Conservation (phyloP, 768 basidiomycete species). For the Infundibulicybe gibba region DNA sequence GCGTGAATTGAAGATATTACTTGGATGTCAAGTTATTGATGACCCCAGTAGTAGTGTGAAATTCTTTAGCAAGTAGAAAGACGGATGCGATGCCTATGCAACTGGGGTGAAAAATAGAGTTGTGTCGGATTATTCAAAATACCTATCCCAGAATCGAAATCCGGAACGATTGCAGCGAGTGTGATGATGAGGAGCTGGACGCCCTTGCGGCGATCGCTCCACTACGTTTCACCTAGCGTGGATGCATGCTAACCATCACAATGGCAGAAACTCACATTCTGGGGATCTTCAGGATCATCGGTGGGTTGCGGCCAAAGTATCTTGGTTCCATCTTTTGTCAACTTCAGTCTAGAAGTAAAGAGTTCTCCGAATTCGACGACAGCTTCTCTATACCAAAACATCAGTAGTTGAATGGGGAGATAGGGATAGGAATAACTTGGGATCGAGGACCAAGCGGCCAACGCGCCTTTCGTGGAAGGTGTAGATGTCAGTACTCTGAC, state of each 20-base stretch:
- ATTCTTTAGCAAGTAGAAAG: constrained; percentile 55
- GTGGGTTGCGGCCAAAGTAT: too few relatives aligned
- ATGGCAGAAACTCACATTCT: constrained; percentile 29
- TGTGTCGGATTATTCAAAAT: too few relatives aligned
- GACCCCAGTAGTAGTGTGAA: constrained; percentile 46
- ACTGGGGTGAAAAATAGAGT: too few relatives aligned
- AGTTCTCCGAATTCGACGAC: constrained; percentile 55
- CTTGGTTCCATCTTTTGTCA: constrained; percentile 50
- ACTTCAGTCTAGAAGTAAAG: constrained; percentile 52
- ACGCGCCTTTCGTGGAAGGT: constrained; percentile 52
- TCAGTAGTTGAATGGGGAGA: background rate
- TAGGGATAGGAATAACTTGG: constrained; percentile 23
- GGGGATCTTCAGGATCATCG: too few relatives aligned
- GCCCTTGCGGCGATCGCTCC: constrained; percentile 50
- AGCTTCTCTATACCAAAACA: constrained; percentile 46
- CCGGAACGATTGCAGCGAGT: constrained; percentile 61
- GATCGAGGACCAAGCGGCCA: constrained; percentile 60
- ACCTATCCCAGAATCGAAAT: constrained; percentile 68
- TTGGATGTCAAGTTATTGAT: constrained; percentile 66
- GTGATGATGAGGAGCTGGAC: constrained; percentile 59
- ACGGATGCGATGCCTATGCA: constrained; percentile 54
- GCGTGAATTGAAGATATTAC: constrained; percentile 14
- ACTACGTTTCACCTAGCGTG: constrained; percentile 22
- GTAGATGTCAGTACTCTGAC: too few relatives aligned
- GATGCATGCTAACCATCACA: background rate